These are phyloP conservation scores for Pholiota microspora DNA, from an alignment of 768 basidiomycete genomes.

Conservation along the genomic window DNA sequence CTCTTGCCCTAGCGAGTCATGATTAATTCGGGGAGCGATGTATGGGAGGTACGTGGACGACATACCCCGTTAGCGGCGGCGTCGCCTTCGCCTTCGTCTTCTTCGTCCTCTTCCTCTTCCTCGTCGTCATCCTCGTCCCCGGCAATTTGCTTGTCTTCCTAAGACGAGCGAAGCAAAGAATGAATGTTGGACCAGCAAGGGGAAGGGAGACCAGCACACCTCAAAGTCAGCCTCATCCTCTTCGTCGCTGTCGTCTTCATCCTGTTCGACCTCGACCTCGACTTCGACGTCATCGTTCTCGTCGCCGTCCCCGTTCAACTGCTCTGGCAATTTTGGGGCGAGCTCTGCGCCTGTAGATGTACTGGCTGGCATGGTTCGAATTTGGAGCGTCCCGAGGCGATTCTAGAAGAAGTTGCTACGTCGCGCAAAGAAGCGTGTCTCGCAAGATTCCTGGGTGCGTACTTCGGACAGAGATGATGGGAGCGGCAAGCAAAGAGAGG, in stretches of 20 bases:
- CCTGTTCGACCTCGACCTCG: conserved; percentile 18
- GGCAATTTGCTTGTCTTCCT: conserved; percentile 22
- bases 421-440: no score
- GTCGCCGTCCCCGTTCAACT: conserved; percentile 15
- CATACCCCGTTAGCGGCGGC: conserved; percentile 10
- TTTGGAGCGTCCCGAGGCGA: no score
- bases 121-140: conserved; percentile 25
- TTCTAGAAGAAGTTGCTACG: background rate
- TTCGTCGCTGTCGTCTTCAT: conserved; percentile 28
- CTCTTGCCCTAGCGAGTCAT: conserved; percentile 12
- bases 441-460: background rate
- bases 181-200: no score
- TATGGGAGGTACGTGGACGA: background rate
- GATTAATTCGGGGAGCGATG: background rate
- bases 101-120: conserved; percentile 20
- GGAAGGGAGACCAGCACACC: conserved; percentile 13
- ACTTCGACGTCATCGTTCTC: conserved; percentile 20
- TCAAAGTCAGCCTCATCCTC: conserved; percentile 23
- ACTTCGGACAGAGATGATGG: background rate
- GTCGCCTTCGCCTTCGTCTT: conserved; percentile 14
- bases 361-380: background rate
- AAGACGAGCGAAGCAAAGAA: background rate
- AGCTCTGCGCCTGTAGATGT: no score
- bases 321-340: conserved; percentile 1
- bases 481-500: background rate